Base-by-base conservation (phyloP, 2,329 filamentous ascomycete genomes). In the Saccharata proteae region DNA sequence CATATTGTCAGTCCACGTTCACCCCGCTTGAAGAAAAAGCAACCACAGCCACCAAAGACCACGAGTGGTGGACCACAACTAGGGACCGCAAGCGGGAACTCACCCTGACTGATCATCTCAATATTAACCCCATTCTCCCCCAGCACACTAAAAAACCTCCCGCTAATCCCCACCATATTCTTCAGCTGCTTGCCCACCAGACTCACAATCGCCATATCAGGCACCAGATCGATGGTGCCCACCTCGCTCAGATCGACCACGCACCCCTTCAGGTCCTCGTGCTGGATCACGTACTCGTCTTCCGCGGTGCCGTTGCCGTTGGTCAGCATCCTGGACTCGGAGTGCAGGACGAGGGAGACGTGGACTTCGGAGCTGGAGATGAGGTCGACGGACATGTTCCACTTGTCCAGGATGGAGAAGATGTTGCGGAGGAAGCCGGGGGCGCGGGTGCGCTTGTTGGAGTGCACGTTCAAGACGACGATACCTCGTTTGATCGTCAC, bases 101-200 rank as follows among this genome's bases (percentile, higher is more conserved):
- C 67, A 88, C 90, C 90, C 63, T 98, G 90, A 15, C 84, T 93
- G 44, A 98, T 98, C 90, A 98, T 98, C 62, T 98, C 90, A 45
- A 98, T 84, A 54, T 98, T 98, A 51, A 98, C 77, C 46, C 82
- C 81, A 54, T 93, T 80, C 52, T 94, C 82, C 25, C 90, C 90
- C 12, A 98, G 65, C 2, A 86, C 92, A 28, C 80, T 83, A 58
- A 98, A 96, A 81, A 98, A 96, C 45, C 73, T 77, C 16, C 90
- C 90, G 6, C 82, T 82, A 40, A 98, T 84, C 39, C 90, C 90
- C 35, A 65, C 57, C 85, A 96, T 94, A 57, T 93, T 90, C 65
- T 93, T 93, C 77, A 98, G 83, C 58, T 96, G 84, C 38, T 83
- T 82, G 29, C 90, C 90, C 1, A 98, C 88, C 31, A 98, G 63